A percentile compares a stretch with the other conserved stretches of the same genome.
Conservation (phyloP, 768 basidiomycete species). For the Pulveroboletus sp. region DNA sequence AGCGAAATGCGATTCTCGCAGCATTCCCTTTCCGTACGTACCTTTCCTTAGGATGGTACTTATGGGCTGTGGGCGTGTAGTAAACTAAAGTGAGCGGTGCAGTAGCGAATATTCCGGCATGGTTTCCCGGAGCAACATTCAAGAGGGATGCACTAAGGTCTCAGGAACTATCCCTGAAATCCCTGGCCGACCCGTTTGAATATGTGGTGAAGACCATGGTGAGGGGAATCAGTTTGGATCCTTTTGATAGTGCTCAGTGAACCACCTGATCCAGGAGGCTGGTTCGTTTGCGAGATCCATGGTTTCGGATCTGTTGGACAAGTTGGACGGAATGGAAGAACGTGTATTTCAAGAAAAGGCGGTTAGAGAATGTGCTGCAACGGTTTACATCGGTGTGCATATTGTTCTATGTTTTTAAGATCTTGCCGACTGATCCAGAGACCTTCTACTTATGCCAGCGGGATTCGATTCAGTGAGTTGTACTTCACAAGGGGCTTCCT, state of each 20-base stretch:
- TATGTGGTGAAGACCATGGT: constrained; percentile 26
- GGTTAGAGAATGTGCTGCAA: constrained; percentile 27
- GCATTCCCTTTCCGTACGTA: constrained; percentile 28
- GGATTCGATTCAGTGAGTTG: constrained; percentile 25
- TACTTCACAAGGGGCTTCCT: background rate
- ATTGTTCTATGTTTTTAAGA: background rate
- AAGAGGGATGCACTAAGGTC: constrained; percentile 26
- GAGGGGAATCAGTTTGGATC: background rate
- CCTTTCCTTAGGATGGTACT: background rate
- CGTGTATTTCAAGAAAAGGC: constrained; percentile 16
- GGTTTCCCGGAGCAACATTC: constrained; percentile 29
- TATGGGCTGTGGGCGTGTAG: background rate
- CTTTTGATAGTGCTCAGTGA: background rate
- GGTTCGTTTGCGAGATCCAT: constrained; percentile 26
- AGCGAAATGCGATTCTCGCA: constrained; percentile 24
- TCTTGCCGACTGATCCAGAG: background rate
- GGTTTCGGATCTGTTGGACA: constrained; percentile 25
- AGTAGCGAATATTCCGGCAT: constrained; percentile 27
- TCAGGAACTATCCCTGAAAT: constrained; percentile 21
- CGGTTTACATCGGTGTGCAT: constrained; percentile 28
- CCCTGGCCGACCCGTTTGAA: constrained; percentile 26
- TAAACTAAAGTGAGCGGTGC: constrained; percentile 3
- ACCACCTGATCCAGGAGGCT: constrained; percentile 12
- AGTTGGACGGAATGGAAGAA: constrained; percentile 14
- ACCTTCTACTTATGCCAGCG: constrained; percentile 8